Evolutionary conservation across 2,329 filamentous ascomycete genomes (phyloP).

Genomic region (Venturia effusa): DNA sequence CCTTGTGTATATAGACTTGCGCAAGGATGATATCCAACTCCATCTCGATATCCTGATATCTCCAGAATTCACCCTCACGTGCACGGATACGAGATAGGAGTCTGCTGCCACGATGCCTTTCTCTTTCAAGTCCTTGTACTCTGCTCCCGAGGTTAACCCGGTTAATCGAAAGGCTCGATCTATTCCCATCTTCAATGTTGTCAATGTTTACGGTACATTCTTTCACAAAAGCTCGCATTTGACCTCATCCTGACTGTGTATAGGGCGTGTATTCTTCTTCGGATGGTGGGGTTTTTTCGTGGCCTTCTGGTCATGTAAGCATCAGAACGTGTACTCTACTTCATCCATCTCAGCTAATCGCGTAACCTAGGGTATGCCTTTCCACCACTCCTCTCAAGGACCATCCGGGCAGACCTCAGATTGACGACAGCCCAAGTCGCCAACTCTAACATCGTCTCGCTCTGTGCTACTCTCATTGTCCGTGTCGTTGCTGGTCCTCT

Average conservation of each 20-base stretch:
- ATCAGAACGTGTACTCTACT: not conserved
- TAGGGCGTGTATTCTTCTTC: slow-evolving; percentile 72
- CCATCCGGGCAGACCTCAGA: slow-evolving; percentile 68
- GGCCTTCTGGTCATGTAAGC: slow-evolving; percentile 64
- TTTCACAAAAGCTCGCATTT: too few species aligned
- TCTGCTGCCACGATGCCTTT: not conserved
- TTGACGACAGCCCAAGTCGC: slow-evolving; percentile 61
- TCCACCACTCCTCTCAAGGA: slow-evolving; percentile 67
- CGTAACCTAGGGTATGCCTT: slow-evolving; percentile 54
- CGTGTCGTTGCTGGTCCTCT: slow-evolving; percentile 68
- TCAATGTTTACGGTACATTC: slow-evolving; percentile 58
- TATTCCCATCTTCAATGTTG: slow-evolving; percentile 65
- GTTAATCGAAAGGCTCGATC: slow-evolving; percentile 74
- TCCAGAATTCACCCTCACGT: not conserved
- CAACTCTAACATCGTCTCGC: slow-evolving; percentile 84
- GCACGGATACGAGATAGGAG: not conserved
- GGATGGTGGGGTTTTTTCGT: slow-evolving; percentile 80
- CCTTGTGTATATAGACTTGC: not conserved
- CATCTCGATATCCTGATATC: not conserved
- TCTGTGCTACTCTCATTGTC: slow-evolving; percentile 53
- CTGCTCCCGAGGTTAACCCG: slow-evolving; percentile 65
- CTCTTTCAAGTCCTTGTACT: slow-evolving; percentile 24
- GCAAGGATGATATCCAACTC: not conserved
- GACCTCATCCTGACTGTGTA: not conserved
- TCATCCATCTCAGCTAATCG: not conserved